Evolutionary conservation across 495 filamentous ascomycete species (phyloP), one percentile per base, ranked within the genome.

Genomic region (Lepraria neglecta): DNA sequence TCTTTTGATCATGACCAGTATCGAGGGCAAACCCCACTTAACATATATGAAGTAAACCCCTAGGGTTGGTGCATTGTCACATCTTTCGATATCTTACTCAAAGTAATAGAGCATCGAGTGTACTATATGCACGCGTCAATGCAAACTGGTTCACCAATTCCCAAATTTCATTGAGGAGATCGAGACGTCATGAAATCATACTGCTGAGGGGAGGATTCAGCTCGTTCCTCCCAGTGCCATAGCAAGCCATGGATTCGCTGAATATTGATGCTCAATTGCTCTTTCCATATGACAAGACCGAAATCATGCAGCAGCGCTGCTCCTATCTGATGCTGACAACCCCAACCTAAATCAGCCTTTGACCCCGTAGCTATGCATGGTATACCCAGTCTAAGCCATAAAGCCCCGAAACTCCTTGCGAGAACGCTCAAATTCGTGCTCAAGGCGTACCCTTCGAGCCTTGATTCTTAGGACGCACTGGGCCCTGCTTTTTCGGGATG

Each of bases 281-380:
- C 11, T 15, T 17, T 19, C 9, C 21, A 47, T 3, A 24, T 3
- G 2, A 10, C 21, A 0, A 38, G 54, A 59, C 28, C 46, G 48
- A 64, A 53, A 53, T 17, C 48, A n/a, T 24, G 24, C 27, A 35
- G n/a, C 42, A 54, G 12, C 7, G 17, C 38, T 33, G 31, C 15
- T 3, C 3, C 21, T 14, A 42, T 6, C 38, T 7, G 7, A 52
- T 15, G n/a, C 31, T 42, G 28, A 21, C 19, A 53, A 27, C 3
- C 12, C 43, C n/a, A 19, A 44, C 10, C 6, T 10, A 35, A 7
- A 10, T 24, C 21, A 27, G 11, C 50, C 40, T 59, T 19, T 21
- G 30, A 47, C 64, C 27, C 64, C 59, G 19, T 35, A n/a, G 42
- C 55, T 56, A 65, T 65, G 59, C 64, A 24, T 54, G 21, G 48